These are phyloP conservation scores for Starmerella etchellsii DNA, from an alignment of 805 yeast species.

Conservation along the genomic window DNA sequence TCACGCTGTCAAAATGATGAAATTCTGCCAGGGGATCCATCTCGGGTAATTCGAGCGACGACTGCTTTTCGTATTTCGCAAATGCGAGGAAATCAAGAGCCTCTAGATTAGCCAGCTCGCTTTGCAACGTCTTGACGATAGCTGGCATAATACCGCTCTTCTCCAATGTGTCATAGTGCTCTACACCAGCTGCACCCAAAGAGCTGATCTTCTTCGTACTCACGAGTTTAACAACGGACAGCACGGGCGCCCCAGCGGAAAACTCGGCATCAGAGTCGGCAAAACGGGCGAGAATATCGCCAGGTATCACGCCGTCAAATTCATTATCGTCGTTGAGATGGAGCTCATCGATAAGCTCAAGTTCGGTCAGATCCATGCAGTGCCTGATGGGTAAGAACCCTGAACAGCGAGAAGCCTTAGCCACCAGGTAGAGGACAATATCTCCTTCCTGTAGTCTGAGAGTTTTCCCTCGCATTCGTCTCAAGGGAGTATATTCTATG, in stretches of 20 bases:
- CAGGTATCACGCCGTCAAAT: neutral
- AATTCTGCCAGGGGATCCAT: slow-evolving; percentile 1
- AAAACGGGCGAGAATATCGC: neutral
- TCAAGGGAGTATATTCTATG: too few relatives aligned
- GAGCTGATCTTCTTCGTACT: neutral
- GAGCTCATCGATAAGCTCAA: neutral
- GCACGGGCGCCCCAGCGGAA: neutral
- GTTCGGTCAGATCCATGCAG: neutral
- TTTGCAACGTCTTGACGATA: neutral
- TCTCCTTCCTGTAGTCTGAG: too few relatives aligned
- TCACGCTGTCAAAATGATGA: neutral
- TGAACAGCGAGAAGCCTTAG: neutral
- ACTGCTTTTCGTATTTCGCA: slow-evolving; percentile 1
- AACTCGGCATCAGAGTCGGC: neutral
- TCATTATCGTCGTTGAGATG: neutral
- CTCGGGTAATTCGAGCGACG: neutral
- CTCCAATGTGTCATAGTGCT: neutral
- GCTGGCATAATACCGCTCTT: neutral
- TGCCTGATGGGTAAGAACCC: neutral
- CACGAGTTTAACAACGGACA: neutral
- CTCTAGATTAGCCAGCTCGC: neutral
- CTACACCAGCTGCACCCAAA: neutral
- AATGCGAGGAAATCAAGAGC: slow-evolving; percentile 3
- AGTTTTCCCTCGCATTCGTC: too few relatives aligned
- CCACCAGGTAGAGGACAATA: too few relatives aligned